Percentiles rank a stretch among this genome's conserved stretches.
Evolutionary conservation across 2,329 filamentous ascomycete genomes (phyloP).

Genomic region (Aureobasidium subglaciale): DNA sequence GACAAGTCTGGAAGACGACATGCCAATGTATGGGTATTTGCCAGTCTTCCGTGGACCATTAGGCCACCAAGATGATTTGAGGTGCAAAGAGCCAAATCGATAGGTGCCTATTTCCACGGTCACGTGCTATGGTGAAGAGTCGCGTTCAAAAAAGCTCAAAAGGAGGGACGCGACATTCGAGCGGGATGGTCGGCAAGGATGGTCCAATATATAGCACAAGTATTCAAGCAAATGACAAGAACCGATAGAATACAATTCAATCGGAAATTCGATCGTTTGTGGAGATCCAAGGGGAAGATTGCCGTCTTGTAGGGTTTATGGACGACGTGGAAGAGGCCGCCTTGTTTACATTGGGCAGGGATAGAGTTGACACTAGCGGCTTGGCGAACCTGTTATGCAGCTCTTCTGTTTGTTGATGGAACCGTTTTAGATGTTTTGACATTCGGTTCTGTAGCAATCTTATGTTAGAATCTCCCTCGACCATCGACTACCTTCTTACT

Average conservation of each 20-base stretch:
- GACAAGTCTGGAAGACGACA: too few relatives aligned
- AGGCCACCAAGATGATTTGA: too few relatives aligned
- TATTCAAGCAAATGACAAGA: background rate
- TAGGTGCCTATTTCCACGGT: background rate
- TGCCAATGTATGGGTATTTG: too few relatives aligned
- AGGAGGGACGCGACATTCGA: background rate
- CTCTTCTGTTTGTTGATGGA: conserved; percentile 8
- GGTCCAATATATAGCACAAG: background rate
- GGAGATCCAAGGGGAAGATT: background rate
- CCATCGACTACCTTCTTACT: conserved; percentile 13
- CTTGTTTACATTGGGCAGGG: conserved; percentile 9
- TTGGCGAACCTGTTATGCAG: conserved; percentile 6
- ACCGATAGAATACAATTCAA: background rate
- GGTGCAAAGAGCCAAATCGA: background rate
- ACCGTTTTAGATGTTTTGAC: conserved; percentile 12
- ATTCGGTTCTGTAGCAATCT: conserved; percentile 8
- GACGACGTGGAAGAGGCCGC: conserved; percentile 4
- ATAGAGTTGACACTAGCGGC: conserved; percentile 2
- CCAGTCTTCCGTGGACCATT: too few relatives aligned
- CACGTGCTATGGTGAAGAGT: conserved; percentile 9
- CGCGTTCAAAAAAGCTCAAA: background rate
- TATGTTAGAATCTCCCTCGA: conserved; percentile 9
- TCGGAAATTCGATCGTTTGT: background rate
- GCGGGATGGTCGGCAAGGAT: too few relatives aligned
- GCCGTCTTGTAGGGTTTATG: background rate